A percentile compares a stretch with the other conserved stretches of the same genome.
Conservation (phyloP, 2,329 filamentous ascomycete species). For the Colletotrichum liaoningense region DNA sequence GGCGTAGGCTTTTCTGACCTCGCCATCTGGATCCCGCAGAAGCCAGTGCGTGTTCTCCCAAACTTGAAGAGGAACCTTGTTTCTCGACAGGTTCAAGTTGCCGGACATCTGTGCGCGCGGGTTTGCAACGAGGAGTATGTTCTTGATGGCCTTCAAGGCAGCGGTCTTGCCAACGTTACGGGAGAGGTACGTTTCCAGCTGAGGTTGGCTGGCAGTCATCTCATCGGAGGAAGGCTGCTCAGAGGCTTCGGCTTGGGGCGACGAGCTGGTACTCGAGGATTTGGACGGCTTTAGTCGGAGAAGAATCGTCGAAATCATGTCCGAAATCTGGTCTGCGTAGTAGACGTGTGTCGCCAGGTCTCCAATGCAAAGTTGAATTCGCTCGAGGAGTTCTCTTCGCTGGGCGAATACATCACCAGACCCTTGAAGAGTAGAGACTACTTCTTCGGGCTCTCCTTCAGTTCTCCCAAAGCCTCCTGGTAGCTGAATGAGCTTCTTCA, state of each 20-base stretch:
- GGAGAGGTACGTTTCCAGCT: slow-evolving; percentile 64
- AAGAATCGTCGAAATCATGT: slow-evolving; percentile 90
- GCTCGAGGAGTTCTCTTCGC: slow-evolving; percentile 73
- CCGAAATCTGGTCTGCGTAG: slow-evolving; percentile 94
- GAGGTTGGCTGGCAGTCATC: slow-evolving; percentile 47
- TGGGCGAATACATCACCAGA: slow-evolving; percentile 59
- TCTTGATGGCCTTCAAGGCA: slow-evolving; percentile 83
- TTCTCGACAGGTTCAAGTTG: slow-evolving; percentile 75
- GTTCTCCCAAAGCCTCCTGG: slow-evolving; percentile 52
- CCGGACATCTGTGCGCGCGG: slow-evolving; percentile 68
- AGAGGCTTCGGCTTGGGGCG: slow-evolving; percentile 59
- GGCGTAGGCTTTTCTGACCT: slow-evolving; percentile 86
- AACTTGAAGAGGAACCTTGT: slow-evolving; percentile 80
- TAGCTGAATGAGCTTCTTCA: slow-evolving; percentile 80
- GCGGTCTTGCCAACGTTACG: slow-evolving; percentile 67
- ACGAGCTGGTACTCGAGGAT: slow-evolving; percentile 55
- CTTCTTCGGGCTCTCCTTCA: slow-evolving; percentile 45
- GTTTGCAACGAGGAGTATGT: slow-evolving; percentile 86
- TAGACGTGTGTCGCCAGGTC: slow-evolving; percentile 94
- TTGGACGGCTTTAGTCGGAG: slow-evolving; percentile 77
- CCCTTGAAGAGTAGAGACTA: slow-evolving; percentile 42
- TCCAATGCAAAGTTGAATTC: slow-evolving; percentile 83
- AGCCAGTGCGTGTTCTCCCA: slow-evolving; percentile 99
- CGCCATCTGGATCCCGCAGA: slow-evolving; percentile 80
- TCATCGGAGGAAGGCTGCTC: slow-evolving; percentile 50